A percentile compares a stretch with the other conserved stretches of the same genome.
Conservation (phyloP, 2,329 filamentous ascomycete species). For the Verticillium nubilum region DNA sequence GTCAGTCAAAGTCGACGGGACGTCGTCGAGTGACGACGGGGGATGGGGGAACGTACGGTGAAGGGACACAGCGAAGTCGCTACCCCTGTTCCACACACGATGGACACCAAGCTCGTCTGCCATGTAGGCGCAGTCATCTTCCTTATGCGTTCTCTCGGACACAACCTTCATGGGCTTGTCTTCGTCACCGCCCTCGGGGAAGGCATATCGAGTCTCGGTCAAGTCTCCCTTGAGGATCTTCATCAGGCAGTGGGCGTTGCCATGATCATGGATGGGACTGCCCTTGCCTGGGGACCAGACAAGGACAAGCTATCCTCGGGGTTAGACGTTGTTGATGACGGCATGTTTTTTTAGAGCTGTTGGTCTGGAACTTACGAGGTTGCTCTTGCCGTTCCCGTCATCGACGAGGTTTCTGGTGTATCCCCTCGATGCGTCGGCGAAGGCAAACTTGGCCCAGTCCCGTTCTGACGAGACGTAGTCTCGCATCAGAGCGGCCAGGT, state of each 20-base stretch:
- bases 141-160: conserved; percentile 60
- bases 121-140: conserved; percentile 84
- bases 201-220: conserved; percentile 76
- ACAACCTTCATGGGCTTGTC: conserved; percentile 38
- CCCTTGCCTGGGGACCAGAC: conserved; percentile 84
- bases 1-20: conserved; percentile 5
- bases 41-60: conserved; percentile 37
- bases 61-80: conserved; percentile 75
- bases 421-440: conserved; percentile 61
- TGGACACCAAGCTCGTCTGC: conserved; percentile 85
- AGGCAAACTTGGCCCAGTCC: conserved; percentile 72
- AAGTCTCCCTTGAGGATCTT: conserved; percentile 75
- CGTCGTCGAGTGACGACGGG: not conserved
- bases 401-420: conserved; percentile 91
- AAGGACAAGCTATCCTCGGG: conserved; percentile 61
- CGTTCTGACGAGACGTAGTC: conserved; percentile 62
- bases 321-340: not conserved
- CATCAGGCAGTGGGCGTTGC: conserved; percentile 89
- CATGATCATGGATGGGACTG: conserved; percentile 83
- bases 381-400: conserved; percentile 77
- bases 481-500: conserved; percentile 68
- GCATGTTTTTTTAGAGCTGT: not conserved
- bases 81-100: conserved; percentile 70
- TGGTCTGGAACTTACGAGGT: conserved; percentile 48
- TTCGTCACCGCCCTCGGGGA: conserved; percentile 43